These are phyloP conservation scores for Nectriaceae sp. DNA, from an alignment of 2,329 filamentous ascomycete species.

Conservation along the genomic window DNA sequence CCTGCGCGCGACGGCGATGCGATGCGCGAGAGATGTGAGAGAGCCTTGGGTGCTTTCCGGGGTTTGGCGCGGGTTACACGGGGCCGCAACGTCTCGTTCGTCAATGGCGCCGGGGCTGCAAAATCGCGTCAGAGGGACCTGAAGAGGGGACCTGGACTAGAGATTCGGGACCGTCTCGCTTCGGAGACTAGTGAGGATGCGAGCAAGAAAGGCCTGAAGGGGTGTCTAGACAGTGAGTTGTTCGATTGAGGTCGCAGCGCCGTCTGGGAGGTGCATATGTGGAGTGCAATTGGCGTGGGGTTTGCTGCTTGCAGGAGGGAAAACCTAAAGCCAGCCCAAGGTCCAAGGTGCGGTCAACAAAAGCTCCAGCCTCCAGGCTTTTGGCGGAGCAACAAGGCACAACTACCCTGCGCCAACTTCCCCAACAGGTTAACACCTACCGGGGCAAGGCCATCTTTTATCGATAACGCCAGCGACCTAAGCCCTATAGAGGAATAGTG, in stretches of 20 bases:
- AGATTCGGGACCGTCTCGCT: slow-evolving; percentile 5
- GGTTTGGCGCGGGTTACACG: slow-evolving; percentile 25
- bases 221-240: slow-evolving; percentile 38
- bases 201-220: slow-evolving; percentile 19
- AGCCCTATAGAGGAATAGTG: background rate
- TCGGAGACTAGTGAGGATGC: slow-evolving; percentile 10
- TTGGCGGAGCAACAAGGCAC: no score
- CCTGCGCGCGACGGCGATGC: background rate
- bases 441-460: background rate
- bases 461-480: background rate
- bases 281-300: slow-evolving; percentile 37
- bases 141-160: slow-evolving; percentile 2
- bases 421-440: background rate
- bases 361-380: no score
- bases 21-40: slow-evolving; percentile 2
- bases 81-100: slow-evolving; percentile 25
- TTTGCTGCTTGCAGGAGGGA: slow-evolving; percentile 35
- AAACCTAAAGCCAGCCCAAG: slow-evolving; percentile 17
- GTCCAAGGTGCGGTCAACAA: slow-evolving; percentile 20
- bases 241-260: slow-evolving; percentile 29
- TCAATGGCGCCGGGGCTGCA: slow-evolving; percentile 23
- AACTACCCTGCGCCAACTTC: background rate
- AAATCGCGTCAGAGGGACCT: slow-evolving; percentile 26
- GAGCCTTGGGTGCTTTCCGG: slow-evolving; percentile 21
- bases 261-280: slow-evolving; percentile 29